Conservation (phyloP, 257 asterid species). For the Linderniella brevidens region DNA sequence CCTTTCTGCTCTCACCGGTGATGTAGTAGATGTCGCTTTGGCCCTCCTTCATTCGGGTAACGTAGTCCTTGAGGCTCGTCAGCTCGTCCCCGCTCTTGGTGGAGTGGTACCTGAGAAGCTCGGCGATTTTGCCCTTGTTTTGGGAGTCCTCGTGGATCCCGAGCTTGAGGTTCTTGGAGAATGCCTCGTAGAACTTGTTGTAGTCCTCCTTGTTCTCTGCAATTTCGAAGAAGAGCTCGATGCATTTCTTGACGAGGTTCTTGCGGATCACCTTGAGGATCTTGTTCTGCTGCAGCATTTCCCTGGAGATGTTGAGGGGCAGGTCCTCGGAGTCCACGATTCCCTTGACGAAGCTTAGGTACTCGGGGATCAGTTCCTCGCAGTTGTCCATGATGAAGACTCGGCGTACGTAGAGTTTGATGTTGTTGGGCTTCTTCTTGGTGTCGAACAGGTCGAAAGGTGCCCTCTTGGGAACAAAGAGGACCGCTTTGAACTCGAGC, state of each 20-base stretch:
- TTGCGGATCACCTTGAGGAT: conserved; percentile 47
- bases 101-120: conserved; percentile 36
- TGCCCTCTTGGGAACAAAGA: conserved; percentile 49
- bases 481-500: conserved; percentile 44
- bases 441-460: conserved; percentile 47
- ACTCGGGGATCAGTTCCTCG: conserved; percentile 49
- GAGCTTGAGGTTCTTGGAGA: conserved; percentile 47
- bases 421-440: conserved; percentile 46
- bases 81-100: conserved; percentile 51
- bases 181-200: conserved; percentile 45
- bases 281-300: conserved; percentile 43
- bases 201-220: conserved; percentile 59
- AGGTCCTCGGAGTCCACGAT: conserved; percentile 47
- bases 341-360: conserved; percentile 38
- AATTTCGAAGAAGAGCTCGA: conserved; percentile 44
- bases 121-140: conserved; percentile 40
- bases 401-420: conserved; percentile 46
- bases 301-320: conserved; percentile 43
- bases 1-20: conserved; percentile 57
- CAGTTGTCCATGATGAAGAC: conserved; percentile 54
- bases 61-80: conserved; percentile 57
- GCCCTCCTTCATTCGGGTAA: conserved; percentile 56
- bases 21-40: conserved; percentile 43
- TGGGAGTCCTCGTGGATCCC: conserved; percentile 53
- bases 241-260: conserved; percentile 46